These are phyloP conservation scores for Cladophialophora yegresii DNA, from an alignment of 2,329 filamentous ascomycete genomes.

Conservation along the genomic window DNA sequence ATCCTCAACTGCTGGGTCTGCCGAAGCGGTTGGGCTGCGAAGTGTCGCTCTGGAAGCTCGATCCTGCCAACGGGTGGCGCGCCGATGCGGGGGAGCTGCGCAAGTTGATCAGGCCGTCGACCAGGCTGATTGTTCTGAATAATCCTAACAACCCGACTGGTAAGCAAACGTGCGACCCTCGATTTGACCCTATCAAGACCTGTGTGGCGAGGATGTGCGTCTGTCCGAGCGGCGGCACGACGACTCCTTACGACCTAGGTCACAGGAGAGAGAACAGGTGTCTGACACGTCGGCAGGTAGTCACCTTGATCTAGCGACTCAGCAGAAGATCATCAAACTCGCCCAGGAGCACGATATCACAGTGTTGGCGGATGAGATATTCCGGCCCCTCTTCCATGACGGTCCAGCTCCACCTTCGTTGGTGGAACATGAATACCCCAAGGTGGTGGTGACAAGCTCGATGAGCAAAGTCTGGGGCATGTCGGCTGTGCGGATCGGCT, in stretches of 20 bases:
- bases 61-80: conserved; percentile 64
- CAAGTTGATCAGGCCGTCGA: conserved; percentile 55
- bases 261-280: not conserved
- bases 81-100: conserved; percentile 68
- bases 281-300: conserved; percentile 51
- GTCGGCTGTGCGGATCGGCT: conserved; percentile 79
- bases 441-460: conserved; percentile 72
- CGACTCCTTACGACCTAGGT: not conserved
- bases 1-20: conserved; percentile 78
- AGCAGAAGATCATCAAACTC: conserved; percentile 62
- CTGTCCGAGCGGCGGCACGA: not conserved
- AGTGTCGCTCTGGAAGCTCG: conserved; percentile 73
- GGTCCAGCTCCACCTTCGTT: conserved; percentile 43
- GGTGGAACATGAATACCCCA: conserved; percentile 60
- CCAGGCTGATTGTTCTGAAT: conserved; percentile 65
- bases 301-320: conserved; percentile 64
- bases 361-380: conserved; percentile 79
- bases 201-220: not conserved
- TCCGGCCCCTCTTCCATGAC: conserved; percentile 77
- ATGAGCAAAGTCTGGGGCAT: conserved; percentile 85
- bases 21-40: conserved; percentile 73
- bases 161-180: not conserved
- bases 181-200: not conserved
- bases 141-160: conserved; percentile 79
- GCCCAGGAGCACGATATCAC: conserved; percentile 65